Evolutionary conservation across 352 stramenopile species (phyloP), one percentile per base, ranked within the genome.

Genomic region (Pythium myriotylum): DNA sequence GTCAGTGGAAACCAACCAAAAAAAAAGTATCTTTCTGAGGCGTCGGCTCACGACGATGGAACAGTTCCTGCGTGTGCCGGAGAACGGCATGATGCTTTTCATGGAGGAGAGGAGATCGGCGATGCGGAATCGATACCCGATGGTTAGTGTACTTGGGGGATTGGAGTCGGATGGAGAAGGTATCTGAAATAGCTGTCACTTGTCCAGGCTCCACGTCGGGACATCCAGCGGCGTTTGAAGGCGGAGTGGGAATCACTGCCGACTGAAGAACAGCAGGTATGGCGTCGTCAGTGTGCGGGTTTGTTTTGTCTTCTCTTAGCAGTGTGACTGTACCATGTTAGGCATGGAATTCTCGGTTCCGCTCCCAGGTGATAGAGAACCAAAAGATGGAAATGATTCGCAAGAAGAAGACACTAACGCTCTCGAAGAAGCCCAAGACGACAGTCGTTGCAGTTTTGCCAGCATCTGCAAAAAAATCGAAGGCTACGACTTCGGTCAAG

Each of bases 61-160:
- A 26, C 39, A 84, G 74, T 81, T 72, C 52, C 67, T 79, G 14
- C 58, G 50, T 2, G 56, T 66, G 7, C 75, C 75, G 1, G 56
- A 67, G 40, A 78, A 61, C 39, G 58, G 61, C 40, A 67, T 60
- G 59, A 69, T 65, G 64, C 48, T 81, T 16, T 84, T 77, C 40
- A 41, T 80, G 47, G 70, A 80, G 45, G 49, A 72, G 32, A 57
- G 24, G 8, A 76, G 65, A 40, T 16, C 32, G 32, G 33, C 22
- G 3, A 58, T 70, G 54, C 70, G 72, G 2, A 56, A 43, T 10
- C 43, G 37, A 10, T 60, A 80, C 35, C 75, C 73, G 13, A 57
- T 58, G 61, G 74, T 77, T 43, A 10, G 41, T 48, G 32, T 10
- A 10, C 29, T 35, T 32, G 12, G 40, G n/a, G 19, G 14, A 3